These are phyloP conservation scores for Wickerhamiella pararugosa DNA, from an alignment of 1,139 yeast genomes.

Conservation along the genomic window DNA sequence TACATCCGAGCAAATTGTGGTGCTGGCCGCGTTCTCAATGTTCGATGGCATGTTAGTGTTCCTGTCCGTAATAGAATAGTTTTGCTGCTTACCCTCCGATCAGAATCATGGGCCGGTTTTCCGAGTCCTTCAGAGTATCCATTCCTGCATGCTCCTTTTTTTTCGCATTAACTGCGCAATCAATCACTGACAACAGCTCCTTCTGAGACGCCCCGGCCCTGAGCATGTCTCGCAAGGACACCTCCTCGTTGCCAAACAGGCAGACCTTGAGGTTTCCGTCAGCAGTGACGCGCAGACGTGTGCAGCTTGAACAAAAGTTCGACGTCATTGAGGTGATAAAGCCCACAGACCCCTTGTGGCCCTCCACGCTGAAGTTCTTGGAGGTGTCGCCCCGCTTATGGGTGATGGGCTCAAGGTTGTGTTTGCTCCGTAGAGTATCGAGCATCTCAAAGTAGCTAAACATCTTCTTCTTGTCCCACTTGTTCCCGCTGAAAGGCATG, in stretches of 20 bases:
- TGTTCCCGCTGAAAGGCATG: conserved; percentile 42
- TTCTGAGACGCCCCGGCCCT: conserved; percentile 24
- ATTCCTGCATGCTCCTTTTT: conserved; percentile 29
- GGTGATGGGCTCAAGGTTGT: conserved; percentile 18
- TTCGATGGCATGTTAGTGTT: not conserved
- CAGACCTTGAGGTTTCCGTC: conserved; percentile 41
- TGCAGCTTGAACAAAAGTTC: conserved; percentile 36
- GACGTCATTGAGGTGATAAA: conserved; percentile 40
- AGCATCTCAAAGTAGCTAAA: conserved; percentile 31
- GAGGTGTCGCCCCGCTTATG: conserved; percentile 34
- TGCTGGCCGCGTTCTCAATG: not conserved
- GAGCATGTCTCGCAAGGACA: conserved; percentile 31
- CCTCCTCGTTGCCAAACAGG: conserved; percentile 36
- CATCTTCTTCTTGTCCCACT: conserved; percentile 32
- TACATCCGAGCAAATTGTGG: not conserved
- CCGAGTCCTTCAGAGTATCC: conserved; percentile 30
- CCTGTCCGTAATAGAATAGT: not conserved
- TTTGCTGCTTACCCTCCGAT: conserved; percentile 32
- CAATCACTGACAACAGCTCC: conserved; percentile 28
- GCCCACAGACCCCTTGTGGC: conserved; percentile 31
- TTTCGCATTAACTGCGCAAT: conserved; percentile 13
- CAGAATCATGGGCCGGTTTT: conserved; percentile 39
- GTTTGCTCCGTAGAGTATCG: conserved; percentile 20
- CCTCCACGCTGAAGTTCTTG: conserved; percentile 28
- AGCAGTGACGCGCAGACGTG: conserved; percentile 33